Percentiles rank a stretch among this genome's conserved stretches.
Evolutionary conservation across 1,284 basidiomycete genomes (phyloP).

Genomic region (Cystobasidiaceae sp.): DNA sequence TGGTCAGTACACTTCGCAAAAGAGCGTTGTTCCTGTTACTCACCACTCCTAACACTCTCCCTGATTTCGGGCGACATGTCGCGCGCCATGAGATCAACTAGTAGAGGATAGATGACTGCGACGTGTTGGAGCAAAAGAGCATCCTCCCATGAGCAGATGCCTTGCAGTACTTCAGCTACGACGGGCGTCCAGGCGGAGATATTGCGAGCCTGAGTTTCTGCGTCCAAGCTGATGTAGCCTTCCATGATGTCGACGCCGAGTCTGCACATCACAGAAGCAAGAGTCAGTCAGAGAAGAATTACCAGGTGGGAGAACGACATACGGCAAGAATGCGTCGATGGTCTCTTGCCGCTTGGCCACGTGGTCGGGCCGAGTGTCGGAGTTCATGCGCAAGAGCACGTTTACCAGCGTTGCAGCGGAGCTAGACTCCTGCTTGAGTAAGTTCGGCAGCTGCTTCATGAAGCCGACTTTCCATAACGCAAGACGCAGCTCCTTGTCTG

Average conservation of each 20-base stretch:
- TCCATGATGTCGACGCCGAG: slow-evolving; percentile 84
- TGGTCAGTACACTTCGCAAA: background rate
- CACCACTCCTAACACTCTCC: slow-evolving; percentile 45
- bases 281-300: too few relatives aligned
- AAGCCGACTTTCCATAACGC: slow-evolving; percentile 99
- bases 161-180: slow-evolving; percentile 84
- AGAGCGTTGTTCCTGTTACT: background rate
- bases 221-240: slow-evolving; percentile 83
- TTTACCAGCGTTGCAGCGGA: slow-evolving; percentile 93
- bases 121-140: slow-evolving; percentile 75
- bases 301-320: slow-evolving; percentile 47
- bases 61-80: slow-evolving; percentile 77
- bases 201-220: slow-evolving; percentile 90
- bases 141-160: slow-evolving; percentile 82
- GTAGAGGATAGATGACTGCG: slow-evolving; percentile 77
- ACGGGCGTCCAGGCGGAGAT: slow-evolving; percentile 98
- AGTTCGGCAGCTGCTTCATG: slow-evolving; percentile 98
- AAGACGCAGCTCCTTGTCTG: slow-evolving; percentile 93
- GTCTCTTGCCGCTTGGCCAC: slow-evolving; percentile 75
- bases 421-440: slow-evolving; percentile 96
- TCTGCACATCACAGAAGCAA: too few relatives aligned
- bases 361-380: slow-evolving; percentile 78
- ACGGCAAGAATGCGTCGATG: slow-evolving; percentile 84
- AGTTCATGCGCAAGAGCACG: slow-evolving; percentile 87
- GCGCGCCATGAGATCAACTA: slow-evolving; percentile 70